A percentile compares a stretch with the other conserved stretches of the same genome.
phyloP scores from a whole-genome alignment of 306 rosid species.

The Vigna hirtella region DNA sequence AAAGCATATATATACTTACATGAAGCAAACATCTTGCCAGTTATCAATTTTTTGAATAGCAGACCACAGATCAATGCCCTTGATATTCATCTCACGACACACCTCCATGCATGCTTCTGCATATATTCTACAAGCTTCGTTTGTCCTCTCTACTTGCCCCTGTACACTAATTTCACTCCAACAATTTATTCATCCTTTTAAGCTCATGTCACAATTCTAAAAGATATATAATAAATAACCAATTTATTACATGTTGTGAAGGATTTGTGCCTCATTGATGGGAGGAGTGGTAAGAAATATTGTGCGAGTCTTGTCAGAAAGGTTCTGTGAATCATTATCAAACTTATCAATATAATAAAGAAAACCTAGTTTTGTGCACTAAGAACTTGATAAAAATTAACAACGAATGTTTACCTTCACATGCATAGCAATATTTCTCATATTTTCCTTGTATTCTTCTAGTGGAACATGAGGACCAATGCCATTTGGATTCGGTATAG shows the following conservation, averaged over 20 bases:
- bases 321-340: constrained; percentile 52
- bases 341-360: neutral
- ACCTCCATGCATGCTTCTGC: constrained; percentile 70
- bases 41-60: constrained; percentile 58
- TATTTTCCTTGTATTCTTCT: constrained; percentile 67
- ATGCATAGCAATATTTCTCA: constrained; percentile 70
- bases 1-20: constrained; percentile 50
- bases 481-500: constrained; percentile 58
- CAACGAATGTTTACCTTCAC: constrained; percentile 52
- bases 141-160: constrained; percentile 31
- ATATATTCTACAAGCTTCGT: constrained; percentile 55
- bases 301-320: constrained; percentile 62
- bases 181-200: constrained; percentile 21
- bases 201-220: neutral
- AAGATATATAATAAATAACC: neutral
- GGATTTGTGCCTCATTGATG: constrained; percentile 53
- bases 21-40: constrained; percentile 65
- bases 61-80: constrained; percentile 66
- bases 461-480: constrained; percentile 71
- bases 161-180: constrained; percentile 33
- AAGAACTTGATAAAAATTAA: neutral
- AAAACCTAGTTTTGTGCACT: neutral
- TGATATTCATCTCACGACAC: constrained; percentile 58
- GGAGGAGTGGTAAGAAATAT: constrained; percentile 74
- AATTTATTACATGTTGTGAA: too few relatives aligned